A percentile compares a stretch with the other conserved stretches of the same genome.
These are phyloP conservation scores for Nigrograna mackinnonii DNA, from an alignment of 2,329 filamentous ascomycete genomes.

Conservation along the genomic window DNA sequence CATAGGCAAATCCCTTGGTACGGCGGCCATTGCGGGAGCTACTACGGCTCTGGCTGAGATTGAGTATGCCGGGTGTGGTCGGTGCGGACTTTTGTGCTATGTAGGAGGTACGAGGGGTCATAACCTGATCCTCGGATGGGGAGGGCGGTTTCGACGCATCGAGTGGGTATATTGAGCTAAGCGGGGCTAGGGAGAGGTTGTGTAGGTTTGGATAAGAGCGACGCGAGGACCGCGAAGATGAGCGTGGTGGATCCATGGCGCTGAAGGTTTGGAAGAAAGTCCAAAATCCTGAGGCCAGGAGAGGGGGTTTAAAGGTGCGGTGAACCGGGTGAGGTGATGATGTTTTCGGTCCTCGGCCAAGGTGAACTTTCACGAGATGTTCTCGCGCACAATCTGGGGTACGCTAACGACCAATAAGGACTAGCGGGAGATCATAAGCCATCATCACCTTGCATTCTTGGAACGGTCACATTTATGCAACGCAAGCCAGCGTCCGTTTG, in stretches of 20 bases:
- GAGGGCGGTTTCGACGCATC: conserved; percentile 44
- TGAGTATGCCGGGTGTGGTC: conserved; percentile 52
- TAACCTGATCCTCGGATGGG: conserved; percentile 26
- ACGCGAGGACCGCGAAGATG: conserved; percentile 37
- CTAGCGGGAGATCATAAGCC: no score
- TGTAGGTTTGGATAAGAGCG: conserved; percentile 64
- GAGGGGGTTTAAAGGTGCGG: no score
- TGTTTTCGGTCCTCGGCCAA: no score
- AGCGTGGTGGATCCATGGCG: conserved; percentile 24
- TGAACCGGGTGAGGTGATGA: no score
- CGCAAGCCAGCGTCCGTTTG: no score
- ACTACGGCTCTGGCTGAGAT: conserved; percentile 42
- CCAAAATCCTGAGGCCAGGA: no score
- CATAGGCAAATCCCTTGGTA: conserved; percentile 27
- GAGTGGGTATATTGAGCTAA: conserved; percentile 58
- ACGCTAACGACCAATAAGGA: no score
- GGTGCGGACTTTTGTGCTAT: conserved; percentile 53
- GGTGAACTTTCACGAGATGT: no score
- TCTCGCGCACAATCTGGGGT: no score
- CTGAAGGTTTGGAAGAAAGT: not conserved
- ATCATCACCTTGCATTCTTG: no score
- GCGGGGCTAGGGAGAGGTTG: conserved; percentile 64
- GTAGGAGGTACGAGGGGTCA: conserved; percentile 46
- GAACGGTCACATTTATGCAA: no score
- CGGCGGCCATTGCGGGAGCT: conserved; percentile 37